Evolutionary conservation across 352 stramenopile genomes (phyloP).

Genomic region (Globisporangium canariense): DNA sequence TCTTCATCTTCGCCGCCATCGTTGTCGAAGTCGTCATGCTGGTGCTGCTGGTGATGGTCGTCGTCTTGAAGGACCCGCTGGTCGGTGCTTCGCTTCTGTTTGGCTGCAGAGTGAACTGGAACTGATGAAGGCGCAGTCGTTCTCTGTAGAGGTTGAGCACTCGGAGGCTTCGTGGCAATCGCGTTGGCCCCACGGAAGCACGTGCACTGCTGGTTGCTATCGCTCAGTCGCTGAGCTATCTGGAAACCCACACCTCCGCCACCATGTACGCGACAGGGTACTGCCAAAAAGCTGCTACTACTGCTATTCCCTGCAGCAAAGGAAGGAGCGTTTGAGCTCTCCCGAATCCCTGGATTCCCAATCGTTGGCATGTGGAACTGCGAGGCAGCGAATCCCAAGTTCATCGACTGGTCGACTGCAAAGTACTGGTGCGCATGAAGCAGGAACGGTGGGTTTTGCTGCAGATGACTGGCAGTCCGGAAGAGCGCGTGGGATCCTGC

Average conservation of each 20-base stretch:
- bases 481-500: constrained; percentile 2
- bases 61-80: not conserved
- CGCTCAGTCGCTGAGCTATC: not conserved
- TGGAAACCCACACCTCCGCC: constrained; percentile 3
- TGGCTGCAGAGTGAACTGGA: not conserved
- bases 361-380: not conserved
- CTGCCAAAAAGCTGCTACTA: not conserved
- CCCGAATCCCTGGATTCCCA: not conserved
- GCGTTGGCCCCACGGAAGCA: constrained; percentile 29
- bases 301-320: not conserved
- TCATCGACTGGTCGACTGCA: constrained; percentile 8
- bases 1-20: constrained; percentile 22
- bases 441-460: constrained; percentile 7
- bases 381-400: not conserved
- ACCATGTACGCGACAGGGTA: constrained; percentile 12
- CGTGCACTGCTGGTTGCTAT: constrained; percentile 21
- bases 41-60: not conserved
- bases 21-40: not conserved
- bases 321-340: not conserved
- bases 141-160: not conserved
- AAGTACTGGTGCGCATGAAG: constrained; percentile 17
- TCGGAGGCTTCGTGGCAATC: constrained; percentile 14
- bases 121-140: not conserved
- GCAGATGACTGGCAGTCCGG: not conserved
- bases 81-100: not conserved